Evolutionary conservation across 306 rosid species (phyloP).

Genomic region (Quercus suber): DNA sequence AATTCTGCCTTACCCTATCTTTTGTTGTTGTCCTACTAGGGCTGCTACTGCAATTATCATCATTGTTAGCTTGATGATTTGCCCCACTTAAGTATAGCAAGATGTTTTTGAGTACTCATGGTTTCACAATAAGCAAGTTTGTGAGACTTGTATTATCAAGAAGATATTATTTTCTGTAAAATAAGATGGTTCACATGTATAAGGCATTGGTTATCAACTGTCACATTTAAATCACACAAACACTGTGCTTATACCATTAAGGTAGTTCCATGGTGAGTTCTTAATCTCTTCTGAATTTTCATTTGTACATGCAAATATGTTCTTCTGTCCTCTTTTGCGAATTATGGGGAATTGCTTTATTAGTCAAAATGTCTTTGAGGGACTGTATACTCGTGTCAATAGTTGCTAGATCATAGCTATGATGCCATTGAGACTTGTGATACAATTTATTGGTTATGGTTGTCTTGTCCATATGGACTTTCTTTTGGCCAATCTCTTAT

Average conservation of each 20-base stretch:
- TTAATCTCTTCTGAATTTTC: neutral
- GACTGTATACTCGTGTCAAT: neutral
- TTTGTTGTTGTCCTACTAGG: neutral
- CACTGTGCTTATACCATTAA: neutral
- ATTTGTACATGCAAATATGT: neutral
- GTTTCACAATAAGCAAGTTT: neutral
- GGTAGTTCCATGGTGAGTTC: neutral
- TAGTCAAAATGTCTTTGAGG: neutral
- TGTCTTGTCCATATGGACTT: neutral
- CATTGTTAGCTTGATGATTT: conserved; percentile 1
- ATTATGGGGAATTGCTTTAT: neutral
- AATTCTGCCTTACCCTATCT: neutral
- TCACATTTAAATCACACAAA: neutral
- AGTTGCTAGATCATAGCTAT: neutral
- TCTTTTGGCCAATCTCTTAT: neutral
- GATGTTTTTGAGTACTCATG: neutral
- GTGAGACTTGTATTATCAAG: neutral
- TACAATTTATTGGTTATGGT: neutral
- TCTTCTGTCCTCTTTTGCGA: neutral
- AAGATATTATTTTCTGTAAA: neutral
- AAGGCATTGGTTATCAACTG: neutral
- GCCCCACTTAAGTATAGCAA: neutral
- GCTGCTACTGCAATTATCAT: neutral
- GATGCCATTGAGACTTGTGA: neutral
- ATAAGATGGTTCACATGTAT: too few relatives aligned